A percentile compares a stretch with the other conserved stretches of the same genome.
Evolutionary conservation across 306 rosid species (phyloP).

Genomic region (Trifolium fragiferum): DNA sequence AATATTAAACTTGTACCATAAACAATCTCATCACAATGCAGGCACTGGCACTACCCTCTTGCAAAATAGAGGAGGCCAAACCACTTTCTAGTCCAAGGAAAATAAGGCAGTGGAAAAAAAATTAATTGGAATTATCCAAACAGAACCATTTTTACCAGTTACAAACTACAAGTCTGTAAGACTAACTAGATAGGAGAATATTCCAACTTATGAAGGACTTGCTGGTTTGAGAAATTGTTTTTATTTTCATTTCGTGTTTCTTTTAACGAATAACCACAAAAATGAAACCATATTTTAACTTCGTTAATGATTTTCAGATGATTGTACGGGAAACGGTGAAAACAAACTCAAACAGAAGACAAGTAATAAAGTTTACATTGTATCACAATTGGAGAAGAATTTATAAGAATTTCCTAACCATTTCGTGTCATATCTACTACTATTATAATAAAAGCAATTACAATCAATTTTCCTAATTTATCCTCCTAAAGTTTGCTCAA

Average conservation of each 20-base stretch:
- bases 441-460: too few relatives aligned
- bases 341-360: constrained; percentile 9
- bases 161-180: neutral
- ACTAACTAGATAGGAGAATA: constrained; percentile 7
- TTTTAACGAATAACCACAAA: constrained; percentile 2
- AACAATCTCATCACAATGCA: constrained; percentile 34
- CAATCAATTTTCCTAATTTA: too few relatives aligned
- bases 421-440: neutral
- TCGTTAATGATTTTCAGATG: neutral
- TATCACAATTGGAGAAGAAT: neutral
- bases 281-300: neutral
- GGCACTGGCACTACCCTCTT: neutral
- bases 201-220: constrained; percentile 8
- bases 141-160: neutral
- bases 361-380: constrained; percentile 11
- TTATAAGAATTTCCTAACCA: constrained; percentile 17
- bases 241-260: neutral
- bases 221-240: constrained; percentile 1
- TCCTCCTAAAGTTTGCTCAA: too few relatives aligned
- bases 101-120: constrained; percentile 14
- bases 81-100: constrained; percentile 26
- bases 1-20: constrained; percentile 20
- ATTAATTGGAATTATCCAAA: constrained; percentile 15
- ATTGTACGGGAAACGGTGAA: neutral
- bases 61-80: constrained; percentile 25